Percentiles rank a stretch among this genome's conserved stretches.
phyloP scores from a whole-genome alignment of 805 yeast species.

The Schizosaccharomyces lindneri region DNA sequence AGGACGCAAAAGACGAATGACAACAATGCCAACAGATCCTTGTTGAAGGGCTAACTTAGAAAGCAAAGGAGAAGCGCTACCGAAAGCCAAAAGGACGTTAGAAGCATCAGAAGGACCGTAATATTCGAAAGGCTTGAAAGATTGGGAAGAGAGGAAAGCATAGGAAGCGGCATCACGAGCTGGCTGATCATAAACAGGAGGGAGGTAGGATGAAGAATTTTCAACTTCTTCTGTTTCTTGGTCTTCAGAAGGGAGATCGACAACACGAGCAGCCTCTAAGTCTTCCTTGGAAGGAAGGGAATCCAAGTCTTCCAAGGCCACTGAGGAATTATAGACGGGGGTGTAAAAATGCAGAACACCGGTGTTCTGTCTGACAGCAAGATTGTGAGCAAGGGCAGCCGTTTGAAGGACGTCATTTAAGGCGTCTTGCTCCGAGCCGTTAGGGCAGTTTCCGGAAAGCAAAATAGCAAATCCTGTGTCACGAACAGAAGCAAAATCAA shows the following conservation, averaged over 20 bases:
- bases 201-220: neutral
- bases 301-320: conserved; percentile 4
- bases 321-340: conserved; percentile 6
- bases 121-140: conserved; percentile 20
- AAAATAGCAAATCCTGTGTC: conserved; percentile 40
- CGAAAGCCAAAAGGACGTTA: conserved; percentile 36
- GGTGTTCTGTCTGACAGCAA: conserved; percentile 23
- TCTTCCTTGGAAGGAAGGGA: neutral
- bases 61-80: conserved; percentile 24
- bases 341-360: conserved; percentile 53
- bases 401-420: conserved; percentile 27
- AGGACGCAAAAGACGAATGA: conserved; percentile 49
- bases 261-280: neutral
- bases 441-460: conserved; percentile 22
- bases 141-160: neutral
- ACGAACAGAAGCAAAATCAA: conserved; percentile 47
- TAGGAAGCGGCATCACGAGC: neutral
- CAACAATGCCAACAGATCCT: conserved; percentile 22
- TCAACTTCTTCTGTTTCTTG: neutral
- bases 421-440: conserved; percentile 14
- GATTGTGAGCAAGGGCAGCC: conserved; percentile 32
- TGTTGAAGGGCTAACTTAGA: conserved; percentile 11
- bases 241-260: neutral
- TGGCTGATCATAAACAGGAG: neutral
- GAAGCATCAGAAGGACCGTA: conserved; percentile 19